Conservation (phyloP, 2,329 filamentous ascomycete genomes). For the Rutstroemia sp. region DNA sequence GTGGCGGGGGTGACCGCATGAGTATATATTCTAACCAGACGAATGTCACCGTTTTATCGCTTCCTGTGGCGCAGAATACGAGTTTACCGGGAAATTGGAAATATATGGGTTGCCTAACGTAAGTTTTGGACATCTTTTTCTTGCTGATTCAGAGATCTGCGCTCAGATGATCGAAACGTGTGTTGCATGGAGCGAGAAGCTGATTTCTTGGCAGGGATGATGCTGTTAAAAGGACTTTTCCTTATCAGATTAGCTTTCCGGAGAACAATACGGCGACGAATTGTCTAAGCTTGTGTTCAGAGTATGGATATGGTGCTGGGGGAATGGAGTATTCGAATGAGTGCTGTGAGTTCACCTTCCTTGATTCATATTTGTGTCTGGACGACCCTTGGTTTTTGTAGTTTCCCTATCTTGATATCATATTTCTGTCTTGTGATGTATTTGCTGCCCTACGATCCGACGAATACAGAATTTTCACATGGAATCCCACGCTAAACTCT, state of each 20-base stretch:
- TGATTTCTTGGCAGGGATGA: constrained; percentile 7
- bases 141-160: background rate
- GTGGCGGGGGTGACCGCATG: constrained; percentile 27
- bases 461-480: background rate
- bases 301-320: constrained; percentile 24
- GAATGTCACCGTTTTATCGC: constrained; percentile 11
- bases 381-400: background rate
- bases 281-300: constrained; percentile 21
- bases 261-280: constrained; percentile 15
- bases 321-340: constrained; percentile 22
- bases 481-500: background rate
- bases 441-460: background rate
- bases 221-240: constrained; percentile 15
- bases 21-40: constrained; percentile 20
- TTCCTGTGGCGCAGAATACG: constrained; percentile 12
- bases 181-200: background rate
- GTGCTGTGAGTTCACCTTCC: constrained; percentile 17
- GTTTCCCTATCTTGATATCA: background rate
- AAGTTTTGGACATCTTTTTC: background rate
- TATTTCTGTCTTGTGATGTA: background rate
- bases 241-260: constrained; percentile 17
- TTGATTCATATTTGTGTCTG: background rate
- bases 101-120: constrained; percentile 26
- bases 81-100: constrained; percentile 19
- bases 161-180: background rate